Percentiles rank a stretch among this genome's conserved stretches.
Evolutionary conservation across 2,329 filamentous ascomycete genomes (phyloP).

Genomic region (Colletotrichum costaricense): DNA sequence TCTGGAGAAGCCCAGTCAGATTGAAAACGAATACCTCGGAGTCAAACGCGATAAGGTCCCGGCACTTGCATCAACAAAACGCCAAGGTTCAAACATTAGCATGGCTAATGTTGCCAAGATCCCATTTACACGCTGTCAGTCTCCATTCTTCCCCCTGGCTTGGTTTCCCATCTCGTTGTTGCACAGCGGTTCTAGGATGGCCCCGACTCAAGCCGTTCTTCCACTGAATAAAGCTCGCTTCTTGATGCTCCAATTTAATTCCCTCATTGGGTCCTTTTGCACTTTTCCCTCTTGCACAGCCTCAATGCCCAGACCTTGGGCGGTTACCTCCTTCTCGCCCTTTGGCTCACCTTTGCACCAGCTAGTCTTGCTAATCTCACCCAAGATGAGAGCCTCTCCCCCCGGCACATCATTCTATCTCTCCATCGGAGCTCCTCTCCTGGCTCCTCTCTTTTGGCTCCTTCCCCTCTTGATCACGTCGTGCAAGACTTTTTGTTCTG

Average conservation of each 20-base stretch:
- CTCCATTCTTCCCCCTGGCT: slow-evolving; percentile 26
- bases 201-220: slow-evolving; percentile 23
- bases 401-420: slow-evolving; percentile 25
- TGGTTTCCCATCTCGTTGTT: slow-evolving; percentile 14
- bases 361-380: slow-evolving; percentile 29
- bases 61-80: slow-evolving; percentile 21
- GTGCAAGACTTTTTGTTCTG: slow-evolving; percentile 6
- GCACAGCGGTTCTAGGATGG: slow-evolving; percentile 21
- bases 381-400: slow-evolving; percentile 19
- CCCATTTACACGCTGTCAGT: slow-evolving; percentile 1
- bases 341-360: slow-evolving; percentile 1
- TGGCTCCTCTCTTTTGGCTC: slow-evolving; percentile 8
- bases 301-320: slow-evolving; percentile 34
- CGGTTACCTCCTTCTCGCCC: slow-evolving; percentile 28
- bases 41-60: slow-evolving; percentile 19
- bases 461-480: slow-evolving; percentile 31
- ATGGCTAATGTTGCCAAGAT: slow-evolving; percentile 17
- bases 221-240: slow-evolving; percentile 26
- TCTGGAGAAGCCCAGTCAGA: slow-evolving; percentile 7
- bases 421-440: slow-evolving; percentile 10
- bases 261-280: slow-evolving; percentile 32
- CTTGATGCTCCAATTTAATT: slow-evolving; percentile 30
- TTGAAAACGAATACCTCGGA: neutral
- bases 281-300: slow-evolving; percentile 33
- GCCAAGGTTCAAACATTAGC: slow-evolving; percentile 21